Percentiles rank a stretch among this genome's conserved stretches.
These are phyloP conservation scores for Periconia sp. DNA, from an alignment of 2,329 filamentous ascomycete species.

Conservation along the genomic window DNA sequence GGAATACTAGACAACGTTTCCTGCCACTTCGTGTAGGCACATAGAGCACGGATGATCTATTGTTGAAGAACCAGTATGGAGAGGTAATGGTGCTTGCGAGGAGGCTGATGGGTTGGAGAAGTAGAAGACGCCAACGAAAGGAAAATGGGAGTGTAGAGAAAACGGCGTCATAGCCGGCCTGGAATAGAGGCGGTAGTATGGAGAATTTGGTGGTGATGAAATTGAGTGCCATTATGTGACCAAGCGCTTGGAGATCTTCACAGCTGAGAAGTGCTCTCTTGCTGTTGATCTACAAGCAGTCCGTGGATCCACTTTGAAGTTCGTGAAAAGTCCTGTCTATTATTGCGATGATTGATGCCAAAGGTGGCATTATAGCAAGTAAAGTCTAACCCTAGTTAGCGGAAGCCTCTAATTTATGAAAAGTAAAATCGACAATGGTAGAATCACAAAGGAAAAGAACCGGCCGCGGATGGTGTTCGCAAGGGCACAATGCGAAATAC, in stretches of 20 bases:
- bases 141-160: slow-evolving; percentile 47
- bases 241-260: too few species aligned
- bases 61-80: slow-evolving; percentile 45
- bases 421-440: too few species aligned
- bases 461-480: not conserved
- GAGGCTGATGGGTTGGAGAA: slow-evolving; percentile 51
- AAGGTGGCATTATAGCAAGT: too few species aligned
- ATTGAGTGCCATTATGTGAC: slow-evolving; percentile 14
- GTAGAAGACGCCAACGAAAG: slow-evolving; percentile 52
- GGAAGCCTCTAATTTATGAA: too few species aligned
- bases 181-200: slow-evolving; percentile 19
- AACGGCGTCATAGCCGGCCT: slow-evolving; percentile 31
- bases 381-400: too few species aligned
- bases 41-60: slow-evolving; percentile 46
- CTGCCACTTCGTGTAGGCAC: slow-evolving; percentile 45
- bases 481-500: slow-evolving; percentile 13
- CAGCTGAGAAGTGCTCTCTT: too few species aligned
- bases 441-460: too few species aligned
- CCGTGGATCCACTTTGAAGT: too few species aligned
- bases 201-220: slow-evolving; percentile 19
- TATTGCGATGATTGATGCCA: too few species aligned
- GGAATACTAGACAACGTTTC: slow-evolving; percentile 53
- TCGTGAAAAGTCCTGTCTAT: too few species aligned
- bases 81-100: slow-evolving; percentile 48
- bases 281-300: too few species aligned